Base-by-base conservation (phyloP, 2,329 filamentous ascomycete species). In the Sordariomycetes sp. region DNA sequence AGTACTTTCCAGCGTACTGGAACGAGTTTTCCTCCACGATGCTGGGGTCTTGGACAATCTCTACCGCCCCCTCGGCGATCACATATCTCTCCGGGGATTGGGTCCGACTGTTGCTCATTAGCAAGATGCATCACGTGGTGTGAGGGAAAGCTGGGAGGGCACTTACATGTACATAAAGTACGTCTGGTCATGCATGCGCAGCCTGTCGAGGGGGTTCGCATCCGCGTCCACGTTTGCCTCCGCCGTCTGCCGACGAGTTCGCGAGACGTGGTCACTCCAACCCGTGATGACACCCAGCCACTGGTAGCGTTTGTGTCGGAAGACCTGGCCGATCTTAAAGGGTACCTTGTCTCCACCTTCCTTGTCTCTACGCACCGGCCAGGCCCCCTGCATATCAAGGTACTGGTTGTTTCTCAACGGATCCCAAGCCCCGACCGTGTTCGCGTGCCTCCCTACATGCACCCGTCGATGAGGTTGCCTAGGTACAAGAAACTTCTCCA, bases 281-380 rank as follows among this genome's bases (percentile, higher is more conserved):
- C 88, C 88, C 11, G 82, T 85, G 38, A 98, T 83, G 18, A 93
- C 72, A 14, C 82, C 88, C 32, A 79, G 65, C 53, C 90, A 94
- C 15, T 71, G 64, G 53, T 92, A 94, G 30, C 87, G 73, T 40
- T 69, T 76, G 58, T 98, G 92, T 31, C 70, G 72, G 52, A 96
- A 94, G 6, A 94, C 71, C 46, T 93, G 82, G 1, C 92, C 92
- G 32, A 94, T 72, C 33, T 68, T 74, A 54, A 76, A 90, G 2
- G 52, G 45, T 20, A 55, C 47, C 5, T 45, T 41, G 21, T 48
- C 40, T 8, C 42, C 43, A 5, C 36, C 40, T 34, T 32, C 23
- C 34, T 34, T n/a, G 48, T 44, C 30, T 49, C 54, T 55, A 17
- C 42, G 54, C 46, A n/a, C n/a, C 46, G 55, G 41, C 47, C 48